phyloP scores from a whole-genome alignment of 768 basidiomycete species.

The Mycena haematopus region DNA sequence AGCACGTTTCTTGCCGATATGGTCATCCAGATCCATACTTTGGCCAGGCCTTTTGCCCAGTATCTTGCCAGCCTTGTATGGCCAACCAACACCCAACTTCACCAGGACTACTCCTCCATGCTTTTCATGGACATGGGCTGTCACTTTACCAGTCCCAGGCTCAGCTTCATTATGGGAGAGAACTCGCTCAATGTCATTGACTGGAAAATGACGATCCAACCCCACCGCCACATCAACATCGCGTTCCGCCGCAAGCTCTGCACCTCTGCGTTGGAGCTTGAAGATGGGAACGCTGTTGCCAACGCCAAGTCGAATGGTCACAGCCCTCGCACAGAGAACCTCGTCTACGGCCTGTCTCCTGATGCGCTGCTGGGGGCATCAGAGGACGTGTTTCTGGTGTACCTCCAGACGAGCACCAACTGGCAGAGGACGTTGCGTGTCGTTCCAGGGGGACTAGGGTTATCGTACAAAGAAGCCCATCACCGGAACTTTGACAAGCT shows the following conservation, averaged over 20 bases:
- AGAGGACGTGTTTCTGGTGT: conserved; percentile 36
- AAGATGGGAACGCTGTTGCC: conserved; percentile 6
- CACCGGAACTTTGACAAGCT: background rate
- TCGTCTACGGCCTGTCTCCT: no score
- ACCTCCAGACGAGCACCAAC: conserved; percentile 32
- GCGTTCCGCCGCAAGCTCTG: no score
- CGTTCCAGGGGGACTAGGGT: conserved; percentile 34
- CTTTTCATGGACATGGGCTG: no score
- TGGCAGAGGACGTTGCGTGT: conserved; percentile 32
- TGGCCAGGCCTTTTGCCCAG: conserved; percentile 31
- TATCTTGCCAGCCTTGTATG: conserved; percentile 3
- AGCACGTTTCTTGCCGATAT: conserved; percentile 34
- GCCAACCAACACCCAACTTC: background rate
- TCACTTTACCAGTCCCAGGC: conserved; percentile 19
- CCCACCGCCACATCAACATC: no score
- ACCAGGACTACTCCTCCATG: conserved; percentile 31
- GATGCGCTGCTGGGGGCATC: conserved; percentile 31
- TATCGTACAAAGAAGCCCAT: background rate
- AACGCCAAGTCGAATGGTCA: conserved; percentile 36
- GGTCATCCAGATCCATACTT: conserved; percentile 35
- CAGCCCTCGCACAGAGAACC: conserved; percentile 31
- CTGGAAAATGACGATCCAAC: conserved; percentile 4
- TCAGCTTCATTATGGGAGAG: conserved; percentile 17
- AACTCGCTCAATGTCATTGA: conserved; percentile 6
- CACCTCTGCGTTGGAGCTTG: no score